Evolutionary conservation across 164 flowering plant species (phyloP).

Genomic region (Nymphaea colorata): DNA sequence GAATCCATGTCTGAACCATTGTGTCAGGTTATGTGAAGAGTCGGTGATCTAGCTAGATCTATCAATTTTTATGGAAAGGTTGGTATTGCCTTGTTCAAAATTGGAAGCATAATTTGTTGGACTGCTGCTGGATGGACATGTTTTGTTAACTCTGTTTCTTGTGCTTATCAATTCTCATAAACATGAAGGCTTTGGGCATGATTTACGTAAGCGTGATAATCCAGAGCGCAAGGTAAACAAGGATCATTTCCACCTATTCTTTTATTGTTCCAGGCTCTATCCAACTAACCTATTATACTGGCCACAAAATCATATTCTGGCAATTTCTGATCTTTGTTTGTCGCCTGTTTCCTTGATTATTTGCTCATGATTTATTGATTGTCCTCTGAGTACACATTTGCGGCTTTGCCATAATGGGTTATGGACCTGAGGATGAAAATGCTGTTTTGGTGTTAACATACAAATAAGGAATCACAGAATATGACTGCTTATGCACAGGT

Average conservation of each 20-base stretch:
- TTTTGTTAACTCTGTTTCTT: too few relatives aligned
- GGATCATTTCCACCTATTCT: neutral
- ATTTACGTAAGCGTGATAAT: constrained; percentile 82
- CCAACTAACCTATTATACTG: too few relatives aligned
- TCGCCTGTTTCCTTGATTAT: too few relatives aligned
- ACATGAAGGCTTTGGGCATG: constrained; percentile 86
- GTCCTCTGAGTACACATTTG: neutral
- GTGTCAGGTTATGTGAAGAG: constrained; percentile 98
- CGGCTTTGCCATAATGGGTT: constrained; percentile 88
- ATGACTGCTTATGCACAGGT: constrained; percentile 79
- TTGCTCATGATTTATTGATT: too few relatives aligned
- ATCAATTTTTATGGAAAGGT: constrained; percentile 88
- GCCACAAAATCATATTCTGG: too few relatives aligned
- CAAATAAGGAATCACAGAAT: constrained; percentile 89
- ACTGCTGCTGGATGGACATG: too few relatives aligned
- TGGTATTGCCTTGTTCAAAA: constrained; percentile 10
- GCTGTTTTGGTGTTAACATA: constrained; percentile 90
- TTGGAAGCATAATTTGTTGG: neutral
- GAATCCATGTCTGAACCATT: constrained; percentile 94
- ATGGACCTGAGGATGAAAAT: constrained; percentile 95
- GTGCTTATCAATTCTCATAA: neutral
- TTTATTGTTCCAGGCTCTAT: too few relatives aligned
- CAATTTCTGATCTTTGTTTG: too few relatives aligned
- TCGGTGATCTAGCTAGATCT: constrained; percentile 90
- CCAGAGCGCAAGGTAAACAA: constrained; percentile 77